Conservation (phyloP, 345 rosid species). For the Lepidium sativum region DNA sequence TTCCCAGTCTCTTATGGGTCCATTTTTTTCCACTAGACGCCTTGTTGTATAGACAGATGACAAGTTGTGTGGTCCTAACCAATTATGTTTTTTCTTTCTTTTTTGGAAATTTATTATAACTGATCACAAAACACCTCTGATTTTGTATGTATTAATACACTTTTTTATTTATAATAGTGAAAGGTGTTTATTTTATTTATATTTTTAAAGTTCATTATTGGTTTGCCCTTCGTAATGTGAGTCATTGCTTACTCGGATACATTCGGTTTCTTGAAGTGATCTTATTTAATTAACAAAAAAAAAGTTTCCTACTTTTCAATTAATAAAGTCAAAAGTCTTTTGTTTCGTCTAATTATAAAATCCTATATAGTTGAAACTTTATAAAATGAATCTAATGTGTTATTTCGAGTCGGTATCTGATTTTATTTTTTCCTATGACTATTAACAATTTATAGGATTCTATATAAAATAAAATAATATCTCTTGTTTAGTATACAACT, state of each 20-base stretch:
- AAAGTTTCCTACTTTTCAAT: constrained; percentile 1
- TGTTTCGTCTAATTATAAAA: not conserved
- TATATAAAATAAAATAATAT: not conserved
- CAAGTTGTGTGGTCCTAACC: constrained; percentile 27
- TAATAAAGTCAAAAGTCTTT: not conserved
- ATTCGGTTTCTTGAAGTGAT: constrained; percentile 10
- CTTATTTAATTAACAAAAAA: not conserved
- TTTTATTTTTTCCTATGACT: too few species aligned
- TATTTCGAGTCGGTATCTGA: not conserved
- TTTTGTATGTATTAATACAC: not conserved
- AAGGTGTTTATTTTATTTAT: not conserved
- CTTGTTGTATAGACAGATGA: constrained; percentile 24
- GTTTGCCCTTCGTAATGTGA: constrained; percentile 11
- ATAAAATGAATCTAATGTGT: not conserved
- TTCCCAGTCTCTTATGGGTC: constrained; percentile 3
- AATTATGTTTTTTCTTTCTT: not conserved
- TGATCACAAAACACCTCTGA: not conserved
- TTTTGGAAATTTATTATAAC: constrained; percentile 23
- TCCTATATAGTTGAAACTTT: not conserved
- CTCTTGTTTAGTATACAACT: not conserved
- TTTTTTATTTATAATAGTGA: not conserved
- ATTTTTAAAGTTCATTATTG: not conserved
- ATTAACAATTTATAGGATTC: too few species aligned
- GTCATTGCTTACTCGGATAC: constrained; percentile 25
- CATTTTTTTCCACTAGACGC: constrained; percentile 5